Evolutionary conservation across 495 filamentous ascomycete species (phyloP), one percentile per base, ranked within the genome.

Genomic region (Alectoria sarmentosa): DNA sequence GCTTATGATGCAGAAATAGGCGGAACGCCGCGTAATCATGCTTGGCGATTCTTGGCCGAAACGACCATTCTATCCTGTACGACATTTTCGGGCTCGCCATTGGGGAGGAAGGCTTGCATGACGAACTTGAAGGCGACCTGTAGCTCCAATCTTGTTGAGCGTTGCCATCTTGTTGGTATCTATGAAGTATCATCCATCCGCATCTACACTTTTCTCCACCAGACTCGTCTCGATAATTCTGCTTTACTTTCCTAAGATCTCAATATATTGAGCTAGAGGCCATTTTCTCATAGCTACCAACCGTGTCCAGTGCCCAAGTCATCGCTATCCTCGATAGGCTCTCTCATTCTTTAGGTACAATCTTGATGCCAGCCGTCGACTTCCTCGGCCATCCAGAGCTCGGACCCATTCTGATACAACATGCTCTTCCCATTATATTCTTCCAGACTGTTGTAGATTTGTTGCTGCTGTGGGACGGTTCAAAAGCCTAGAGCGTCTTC

Each of bases 1-100:
- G 82, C 88, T 98, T 74, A 98, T 98, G 94, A 97, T 98, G 93
- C 94, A 98, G 86, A 98, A 98, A 83, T 98, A 65, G 41, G 62
- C 46, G 38, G 32, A 42, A 17, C 23, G 7, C 21, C 23, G 48
- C 34, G 48, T 26, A 37, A 63, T 15, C 52, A n/a, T 14, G 30
- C 30, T 55, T 55, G 52, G 48, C 30, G 52, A 55, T n/a, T 17
- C 15, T 55, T 34, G 52, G 52, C 17, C 28, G 6, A 34, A 32
- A 55, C 30, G 30, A 55, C 52, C 11, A 32, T 55, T 34, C 17
- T 21, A 34, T n/a, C 6, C 52, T 55, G 52, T 34, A 55, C 30
- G 30, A 55, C 28, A 34, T 32, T 34, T 34, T 55, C 28, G 17
- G 52, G 17, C 52, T 32, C 52, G 52, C 6, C 30, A 21, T 34